Percentiles rank a stretch among this genome's conserved stretches.
Conservation (phyloP, 139 green algal genomes). For the Tetradesmus obliquus region DNA sequence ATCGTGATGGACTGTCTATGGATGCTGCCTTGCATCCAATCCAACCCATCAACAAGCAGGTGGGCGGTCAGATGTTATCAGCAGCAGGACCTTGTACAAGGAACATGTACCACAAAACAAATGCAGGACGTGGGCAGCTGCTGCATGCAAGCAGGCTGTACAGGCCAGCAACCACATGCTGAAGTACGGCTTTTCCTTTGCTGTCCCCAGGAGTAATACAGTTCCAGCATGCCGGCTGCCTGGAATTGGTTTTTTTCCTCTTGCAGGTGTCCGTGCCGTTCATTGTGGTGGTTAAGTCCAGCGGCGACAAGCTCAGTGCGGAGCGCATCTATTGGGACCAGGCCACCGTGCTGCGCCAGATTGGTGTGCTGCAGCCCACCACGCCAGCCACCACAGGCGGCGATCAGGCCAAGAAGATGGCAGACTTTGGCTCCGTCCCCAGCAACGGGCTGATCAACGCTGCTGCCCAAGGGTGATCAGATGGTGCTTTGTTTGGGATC, state of each 20-base stretch:
- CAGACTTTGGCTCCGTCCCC: not conserved
- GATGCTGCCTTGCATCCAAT: constrained; percentile 32
- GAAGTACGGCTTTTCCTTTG: too few relatives aligned
- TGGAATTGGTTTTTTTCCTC: too few relatives aligned
- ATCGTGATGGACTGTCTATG: constrained; percentile 18
- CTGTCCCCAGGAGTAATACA: too few relatives aligned
- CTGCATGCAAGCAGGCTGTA: too few relatives aligned
- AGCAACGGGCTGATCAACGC: constrained; percentile 12
- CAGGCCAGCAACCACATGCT: too few relatives aligned
- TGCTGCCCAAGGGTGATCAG: not conserved
- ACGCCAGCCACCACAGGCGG: not conserved
- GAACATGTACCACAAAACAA: too few relatives aligned
- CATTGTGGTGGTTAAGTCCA: constrained; percentile 42
- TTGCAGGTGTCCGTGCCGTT: constrained; percentile 12
- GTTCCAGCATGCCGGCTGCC: too few relatives aligned
- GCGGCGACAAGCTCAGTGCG: constrained; percentile 9
- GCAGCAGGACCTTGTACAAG: too few relatives aligned
- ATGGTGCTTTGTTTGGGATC: too few relatives aligned
- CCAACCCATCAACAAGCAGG: not conserved
- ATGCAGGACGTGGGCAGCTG: too few relatives aligned
- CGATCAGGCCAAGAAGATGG: constrained; percentile 25
- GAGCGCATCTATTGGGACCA: constrained; percentile 31
- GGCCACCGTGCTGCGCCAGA: constrained; percentile 35
- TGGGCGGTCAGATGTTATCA: not conserved
- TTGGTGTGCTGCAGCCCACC: not conserved